Base-by-base conservation (phyloP, 2,329 filamentous ascomycete genomes). In the Aureobasidium sp. region DNA sequence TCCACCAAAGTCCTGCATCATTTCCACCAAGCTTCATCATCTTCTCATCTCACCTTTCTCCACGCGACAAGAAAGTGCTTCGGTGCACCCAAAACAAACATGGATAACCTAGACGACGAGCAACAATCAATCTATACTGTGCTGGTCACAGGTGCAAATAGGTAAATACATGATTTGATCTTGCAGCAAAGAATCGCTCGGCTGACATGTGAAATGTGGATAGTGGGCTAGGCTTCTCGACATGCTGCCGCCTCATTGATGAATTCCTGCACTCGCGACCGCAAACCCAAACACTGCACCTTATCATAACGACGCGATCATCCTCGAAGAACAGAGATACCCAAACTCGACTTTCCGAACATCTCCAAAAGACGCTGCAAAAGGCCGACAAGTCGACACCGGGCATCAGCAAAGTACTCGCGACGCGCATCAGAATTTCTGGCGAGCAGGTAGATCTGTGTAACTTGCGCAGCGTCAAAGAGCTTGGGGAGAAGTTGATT, bases 191-290 rank as follows among this genome's bases (percentile, higher is more conserved):
- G 26, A 46, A 41, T 17, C 6, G 32, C 23, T 56, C 63, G 62
- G 32, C 57, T 60, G 10, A 60, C 57, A 60, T 44, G 27, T 17
- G 13, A 42, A 41, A 60, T 32, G 26, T 17, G 12, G 29, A 41
- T 74, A 97, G 93, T 72, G 93, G 93, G 64, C 85, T 97, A 48
- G 93, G 93, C 48, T 88, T 93, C 69, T 87, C 88, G 61, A 91
- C 90, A 67, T 89, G 89, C 72, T 85, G 89, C 70, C 89, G 91
- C 64, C 81, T 96, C 62, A 93, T 96, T 68, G 90, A 96, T 78
- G 90, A 96, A 70, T 97, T 96, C 78, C 84, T 96, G 64, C 78
- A 80, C 63, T 84, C 84, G 13, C 86, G 85, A 39, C 84, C 88
- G 34, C 79, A 84, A 53, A 79, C 80, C 34, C 82, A 89, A 62